A percentile compares a stretch with the other conserved stretches of the same genome.
Evolutionary conservation across 2,329 filamentous ascomycete species (phyloP).

Genomic region (Exophiala oligosperma): DNA sequence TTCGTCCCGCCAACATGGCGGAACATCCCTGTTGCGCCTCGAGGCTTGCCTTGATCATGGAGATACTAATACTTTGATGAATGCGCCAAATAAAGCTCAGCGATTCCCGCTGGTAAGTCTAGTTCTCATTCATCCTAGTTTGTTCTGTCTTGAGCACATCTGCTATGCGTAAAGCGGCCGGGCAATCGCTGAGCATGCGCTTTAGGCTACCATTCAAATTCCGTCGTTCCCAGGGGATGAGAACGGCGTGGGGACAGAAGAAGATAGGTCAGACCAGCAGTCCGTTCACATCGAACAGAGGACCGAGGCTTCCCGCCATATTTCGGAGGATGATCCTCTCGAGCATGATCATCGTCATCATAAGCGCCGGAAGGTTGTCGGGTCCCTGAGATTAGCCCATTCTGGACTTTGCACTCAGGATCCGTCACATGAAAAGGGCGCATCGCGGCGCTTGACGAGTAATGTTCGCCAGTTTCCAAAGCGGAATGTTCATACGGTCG

Average conservation of each 20-base stretch:
- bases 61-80: background rate
- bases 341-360: background rate
- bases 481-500: background rate
- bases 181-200: background rate
- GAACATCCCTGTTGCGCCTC: background rate
- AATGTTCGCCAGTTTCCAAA: slow-evolving; percentile 2
- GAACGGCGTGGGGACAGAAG: background rate
- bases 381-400: background rate
- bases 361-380: slow-evolving; percentile 1
- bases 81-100: background rate
- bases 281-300: background rate
- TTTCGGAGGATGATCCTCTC: background rate
- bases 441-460: slow-evolving; percentile 1
- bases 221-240: background rate
- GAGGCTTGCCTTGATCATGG: background rate
- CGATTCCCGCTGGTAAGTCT: background rate
- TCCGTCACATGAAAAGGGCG: background rate
- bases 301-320: background rate
- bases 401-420: background rate
- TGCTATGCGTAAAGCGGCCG: too few species aligned
- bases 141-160: background rate
- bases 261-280: background rate
- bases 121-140: background rate
- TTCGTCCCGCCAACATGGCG: background rate
- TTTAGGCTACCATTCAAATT: background rate